Evolutionary conservation across 208 protist species (phyloP).

Genomic region (Trypanosoma theileri): DNA sequence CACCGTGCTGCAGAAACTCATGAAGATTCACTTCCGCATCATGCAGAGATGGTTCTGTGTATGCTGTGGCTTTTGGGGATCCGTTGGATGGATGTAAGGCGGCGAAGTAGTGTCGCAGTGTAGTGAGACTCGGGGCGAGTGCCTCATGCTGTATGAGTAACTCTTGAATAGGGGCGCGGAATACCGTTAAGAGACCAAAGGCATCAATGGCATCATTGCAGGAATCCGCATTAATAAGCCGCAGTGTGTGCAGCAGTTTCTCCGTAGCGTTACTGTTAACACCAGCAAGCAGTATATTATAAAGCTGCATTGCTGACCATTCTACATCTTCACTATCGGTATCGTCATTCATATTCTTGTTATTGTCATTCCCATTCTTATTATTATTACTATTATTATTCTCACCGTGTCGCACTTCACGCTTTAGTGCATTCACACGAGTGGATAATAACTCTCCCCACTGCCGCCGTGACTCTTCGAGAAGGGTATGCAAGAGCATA

Average conservation of each 20-base stretch:
- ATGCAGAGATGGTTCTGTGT: conserved; percentile 40
- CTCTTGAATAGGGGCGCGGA: conserved; percentile 58
- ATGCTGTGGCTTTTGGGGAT: neutral
- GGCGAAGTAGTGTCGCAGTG: conserved; percentile 57
- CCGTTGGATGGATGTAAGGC: conserved; percentile 48
- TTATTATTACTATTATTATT: neutral
- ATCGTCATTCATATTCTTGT: conserved; percentile 13
- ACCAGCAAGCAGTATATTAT: conserved; percentile 58
- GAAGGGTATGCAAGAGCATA: conserved; percentile 43
- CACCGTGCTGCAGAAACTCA: conserved; percentile 46
- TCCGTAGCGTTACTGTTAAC: conserved; percentile 44
- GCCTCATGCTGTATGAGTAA: conserved; percentile 40
- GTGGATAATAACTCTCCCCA: conserved; percentile 53
- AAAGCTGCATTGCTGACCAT: conserved; percentile 58
- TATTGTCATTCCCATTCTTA: conserved; percentile 10
- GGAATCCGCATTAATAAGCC: no score
- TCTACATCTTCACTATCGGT: conserved; percentile 11
- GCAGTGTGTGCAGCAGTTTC: neutral
- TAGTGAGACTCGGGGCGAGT: conserved; percentile 48
- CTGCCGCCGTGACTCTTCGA: conserved; percentile 35
- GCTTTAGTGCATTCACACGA: conserved; percentile 34
- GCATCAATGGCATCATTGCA: conserved; percentile 48
- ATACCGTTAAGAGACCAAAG: conserved; percentile 60
- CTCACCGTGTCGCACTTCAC: conserved; percentile 8
- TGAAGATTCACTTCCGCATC: conserved; percentile 57